These are phyloP conservation scores for Dimargaris verticillata DNA, from an alignment of 192 early-diverging fungal species.

Conservation along the genomic window DNA sequence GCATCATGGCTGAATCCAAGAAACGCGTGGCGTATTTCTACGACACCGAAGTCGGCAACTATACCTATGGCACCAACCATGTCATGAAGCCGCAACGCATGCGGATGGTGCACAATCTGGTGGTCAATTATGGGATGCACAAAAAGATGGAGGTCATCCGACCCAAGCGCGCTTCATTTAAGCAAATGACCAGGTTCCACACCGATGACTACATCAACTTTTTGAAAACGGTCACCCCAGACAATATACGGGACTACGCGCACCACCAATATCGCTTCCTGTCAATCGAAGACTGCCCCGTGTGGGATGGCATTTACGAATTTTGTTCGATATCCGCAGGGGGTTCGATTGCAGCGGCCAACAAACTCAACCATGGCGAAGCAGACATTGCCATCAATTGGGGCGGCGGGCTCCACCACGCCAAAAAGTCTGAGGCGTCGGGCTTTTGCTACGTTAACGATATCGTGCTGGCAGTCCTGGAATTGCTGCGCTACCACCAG, in stretches of 20 bases:
- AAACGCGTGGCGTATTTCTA: not conserved
- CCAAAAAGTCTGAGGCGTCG: slow-evolving; percentile 88
- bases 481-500: slow-evolving; percentile 71
- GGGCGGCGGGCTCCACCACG: slow-evolving; percentile 92
- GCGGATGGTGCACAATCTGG: slow-evolving; percentile 82
- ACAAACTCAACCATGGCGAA: slow-evolving; percentile 61
- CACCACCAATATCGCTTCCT: slow-evolving; percentile 50
- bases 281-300: slow-evolving; percentile 85
- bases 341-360: slow-evolving; percentile 83
- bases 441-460: slow-evolving; percentile 99
- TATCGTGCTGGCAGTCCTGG: slow-evolving; percentile 85
- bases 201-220: slow-evolving; percentile 86
- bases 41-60: slow-evolving; percentile 45
- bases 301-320: slow-evolving; percentile 90
- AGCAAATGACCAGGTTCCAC: slow-evolving; percentile 87
- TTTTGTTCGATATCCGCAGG: slow-evolving; percentile 84
- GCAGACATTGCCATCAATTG: slow-evolving; percentile 90
- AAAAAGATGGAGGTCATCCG: slow-evolving; percentile 70
- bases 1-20: slow-evolving; percentile 3
- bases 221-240: slow-evolving; percentile 56
- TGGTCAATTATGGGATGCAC: slow-evolving; percentile 81
- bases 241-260: slow-evolving; percentile 45
- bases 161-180: slow-evolving; percentile 66
- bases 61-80: slow-evolving; percentile 76
- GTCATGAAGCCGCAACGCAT: slow-evolving; percentile 98